Percentiles rank a stretch among this genome's conserved stretches.
phyloP scores from a whole-genome alignment of 495 filamentous ascomycete species.

The Astrocystis sublimbata region DNA sequence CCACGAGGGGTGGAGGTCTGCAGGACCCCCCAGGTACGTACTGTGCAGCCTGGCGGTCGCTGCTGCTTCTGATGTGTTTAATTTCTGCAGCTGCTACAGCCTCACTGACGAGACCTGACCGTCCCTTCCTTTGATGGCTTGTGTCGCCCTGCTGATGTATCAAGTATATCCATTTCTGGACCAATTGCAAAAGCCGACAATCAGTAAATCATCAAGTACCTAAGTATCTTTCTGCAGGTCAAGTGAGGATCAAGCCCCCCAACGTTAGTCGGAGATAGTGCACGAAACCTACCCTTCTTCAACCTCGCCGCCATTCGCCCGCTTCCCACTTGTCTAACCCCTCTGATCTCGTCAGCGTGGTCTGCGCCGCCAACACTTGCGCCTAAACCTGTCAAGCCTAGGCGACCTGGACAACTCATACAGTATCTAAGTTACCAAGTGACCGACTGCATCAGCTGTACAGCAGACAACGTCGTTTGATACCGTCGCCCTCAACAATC shows the following conservation, averaged over 20 bases:
- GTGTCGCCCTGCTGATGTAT: not conserved
- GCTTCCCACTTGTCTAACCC: not conserved
- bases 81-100: not conserved
- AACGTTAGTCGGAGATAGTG: no score
- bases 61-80: not conserved
- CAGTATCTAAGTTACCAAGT: no score
- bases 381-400: not conserved
- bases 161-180: no score
- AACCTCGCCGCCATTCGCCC: not conserved
- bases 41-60: not conserved
- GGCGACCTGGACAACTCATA: no score
- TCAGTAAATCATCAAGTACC: not conserved
- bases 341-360: not conserved
- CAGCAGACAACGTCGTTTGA: no score
- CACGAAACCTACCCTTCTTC: not conserved
- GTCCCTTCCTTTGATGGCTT: not conserved
- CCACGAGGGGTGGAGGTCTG: no score
- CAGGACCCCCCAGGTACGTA: no score
- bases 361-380: not conserved
- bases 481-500: no score
- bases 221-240: no score
- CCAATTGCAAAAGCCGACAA: not conserved
- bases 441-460: no score
- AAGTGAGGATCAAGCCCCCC: no score
- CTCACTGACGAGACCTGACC: not conserved